Base-by-base conservation (phyloP, 2,329 filamentous ascomycete species). In the Cladosporium sp. region DNA sequence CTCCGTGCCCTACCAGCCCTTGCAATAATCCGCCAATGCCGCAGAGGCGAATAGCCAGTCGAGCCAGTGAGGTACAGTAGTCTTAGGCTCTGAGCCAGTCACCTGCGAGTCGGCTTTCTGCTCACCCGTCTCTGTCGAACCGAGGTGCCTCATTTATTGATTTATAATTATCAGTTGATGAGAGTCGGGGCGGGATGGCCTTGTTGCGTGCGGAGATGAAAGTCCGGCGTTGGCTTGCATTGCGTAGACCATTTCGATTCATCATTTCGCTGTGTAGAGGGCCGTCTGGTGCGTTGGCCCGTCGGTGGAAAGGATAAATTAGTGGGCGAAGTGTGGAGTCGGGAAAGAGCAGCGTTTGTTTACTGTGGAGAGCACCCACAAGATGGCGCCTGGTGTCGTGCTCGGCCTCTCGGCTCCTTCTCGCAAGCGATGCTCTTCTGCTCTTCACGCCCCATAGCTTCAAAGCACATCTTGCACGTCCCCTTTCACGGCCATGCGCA, bases 331-430 rank as follows among this genome's bases (percentile, higher is more conserved):
- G 14, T 31, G 52, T 31, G 52, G 52, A 33, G 52, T 35, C n/a
- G 16, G 12, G 52, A 11, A 11, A 21, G 23, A n/a, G 40, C 40
- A 46, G 28, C 26, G 26, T n/a, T 53, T 31, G 50, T 53, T 53
- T 53, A 12, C 52, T 28, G 52, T 55, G 29, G 52, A 55, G 52
- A 29, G 23, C n/a, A 2, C 40, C 44, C 14, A 61, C 57, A 60
- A 26, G 49, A 29, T 18, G 49, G 49, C 23, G 49, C 49, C 40
- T 26, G 26, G 52, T 33, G 52, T 29, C 26, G 52, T 29, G 31
- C 33, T 57, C 55, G 55, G 55, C 33, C 55, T 57, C 55, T 57
- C 55, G 55, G 55, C 33, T 57, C 31, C 33, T 57, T 57, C 33
- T 57, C 55, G 55, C 23, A 26, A 26, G 23, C 23, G 23, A 26